A percentile compares a stretch with the other conserved stretches of the same genome.
phyloP scores from a whole-genome alignment of 306 rosid species.

The Quercus aquifolioides region DNA sequence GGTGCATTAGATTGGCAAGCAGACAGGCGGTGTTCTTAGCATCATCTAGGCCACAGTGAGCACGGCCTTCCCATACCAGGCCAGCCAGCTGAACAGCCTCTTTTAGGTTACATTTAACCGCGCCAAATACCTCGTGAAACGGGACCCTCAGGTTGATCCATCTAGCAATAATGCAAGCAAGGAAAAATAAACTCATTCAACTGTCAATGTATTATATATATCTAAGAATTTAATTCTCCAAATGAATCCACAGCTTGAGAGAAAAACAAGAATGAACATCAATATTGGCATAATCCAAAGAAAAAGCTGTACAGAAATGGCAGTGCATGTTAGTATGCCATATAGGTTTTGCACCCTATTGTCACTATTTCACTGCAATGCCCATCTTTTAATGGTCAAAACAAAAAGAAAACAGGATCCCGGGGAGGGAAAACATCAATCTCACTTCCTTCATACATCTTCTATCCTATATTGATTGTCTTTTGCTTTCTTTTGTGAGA shows the following conservation, averaged over 20 bases:
- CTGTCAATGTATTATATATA: background rate
- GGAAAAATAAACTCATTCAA: background rate
- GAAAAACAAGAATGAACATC: background rate
- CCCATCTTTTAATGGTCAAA: background rate
- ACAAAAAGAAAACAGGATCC: background rate
- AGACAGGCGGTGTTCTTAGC: constrained; percentile 27
- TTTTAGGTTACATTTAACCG: constrained; percentile 24
- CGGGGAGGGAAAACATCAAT: background rate
- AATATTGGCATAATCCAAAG: background rate
- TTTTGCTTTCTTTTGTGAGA: background rate
- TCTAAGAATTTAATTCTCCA: background rate
- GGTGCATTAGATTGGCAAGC: constrained; percentile 18
- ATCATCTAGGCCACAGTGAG: constrained; percentile 30
- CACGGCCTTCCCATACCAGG: constrained; percentile 27
- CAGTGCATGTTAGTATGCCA: background rate
- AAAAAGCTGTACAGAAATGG: background rate
- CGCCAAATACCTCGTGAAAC: constrained; percentile 23
- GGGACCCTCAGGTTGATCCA: constrained; percentile 31
- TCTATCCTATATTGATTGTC: background rate
- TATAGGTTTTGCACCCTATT: background rate
- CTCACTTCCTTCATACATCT: background rate
- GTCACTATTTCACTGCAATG: background rate
- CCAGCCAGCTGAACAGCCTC: constrained; percentile 25
- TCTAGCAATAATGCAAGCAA: constrained; percentile 1
- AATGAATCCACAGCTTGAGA: background rate